A percentile compares a stretch with the other conserved stretches of the same genome.
Evolutionary conservation across 2,329 filamentous ascomycete genomes (phyloP).

Genomic region (Cercospora sp.): DNA sequence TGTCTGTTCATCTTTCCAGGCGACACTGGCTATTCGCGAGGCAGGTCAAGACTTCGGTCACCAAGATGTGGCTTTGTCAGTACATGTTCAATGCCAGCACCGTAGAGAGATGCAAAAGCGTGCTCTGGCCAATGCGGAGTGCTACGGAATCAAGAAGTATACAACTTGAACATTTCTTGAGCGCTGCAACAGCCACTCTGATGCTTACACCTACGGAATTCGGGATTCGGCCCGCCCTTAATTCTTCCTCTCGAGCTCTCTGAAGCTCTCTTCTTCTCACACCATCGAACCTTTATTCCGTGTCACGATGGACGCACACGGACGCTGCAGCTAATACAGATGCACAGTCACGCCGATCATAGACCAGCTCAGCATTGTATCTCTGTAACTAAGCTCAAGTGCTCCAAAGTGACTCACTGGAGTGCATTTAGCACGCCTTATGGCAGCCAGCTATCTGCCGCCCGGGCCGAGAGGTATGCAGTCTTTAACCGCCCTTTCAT

Average conservation of each 20-base stretch:
- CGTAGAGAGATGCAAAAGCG: too few species aligned
- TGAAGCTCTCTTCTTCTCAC: not conserved
- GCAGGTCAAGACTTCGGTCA: too few species aligned
- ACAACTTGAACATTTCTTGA: not conserved
- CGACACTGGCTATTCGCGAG: too few species aligned
- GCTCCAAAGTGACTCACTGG: not conserved
- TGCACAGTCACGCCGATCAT: not conserved
- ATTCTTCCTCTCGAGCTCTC: not conserved
- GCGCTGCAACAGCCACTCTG: not conserved
- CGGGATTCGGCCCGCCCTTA: not conserved
- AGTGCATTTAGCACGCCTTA: not conserved
- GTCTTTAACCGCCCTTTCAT: not conserved
- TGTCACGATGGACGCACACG: not conserved
- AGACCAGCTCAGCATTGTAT: not conserved
- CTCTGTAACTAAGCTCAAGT: not conserved
- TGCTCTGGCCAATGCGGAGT: too few species aligned
- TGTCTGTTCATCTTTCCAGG: too few species aligned
- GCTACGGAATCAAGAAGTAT: too few species aligned
- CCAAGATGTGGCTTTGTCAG: too few species aligned
- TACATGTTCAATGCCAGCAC: too few species aligned
- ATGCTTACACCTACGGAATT: not conserved
- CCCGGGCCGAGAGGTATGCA: conserved; percentile 1
- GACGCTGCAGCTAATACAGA: not conserved
- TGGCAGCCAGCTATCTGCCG: not conserved
- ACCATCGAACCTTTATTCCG: not conserved